phyloP scores from a whole-genome alignment of 2,329 filamentous ascomycete species.

The Trichoderma koningiopsis region DNA sequence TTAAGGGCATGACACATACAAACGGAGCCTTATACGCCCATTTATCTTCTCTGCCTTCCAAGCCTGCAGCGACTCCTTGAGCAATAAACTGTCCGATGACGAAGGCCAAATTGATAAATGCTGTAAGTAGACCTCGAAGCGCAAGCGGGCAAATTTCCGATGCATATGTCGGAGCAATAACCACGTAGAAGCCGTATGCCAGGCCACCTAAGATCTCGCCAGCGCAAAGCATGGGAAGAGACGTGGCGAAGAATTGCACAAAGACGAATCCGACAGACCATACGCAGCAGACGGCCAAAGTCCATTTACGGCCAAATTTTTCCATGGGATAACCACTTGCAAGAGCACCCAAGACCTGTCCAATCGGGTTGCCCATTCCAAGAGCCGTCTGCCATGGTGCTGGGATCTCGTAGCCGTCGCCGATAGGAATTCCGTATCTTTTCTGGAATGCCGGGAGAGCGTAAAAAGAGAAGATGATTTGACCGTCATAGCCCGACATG shows the following conservation, averaged over 20 bases:
- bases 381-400: slow-evolving; percentile 54
- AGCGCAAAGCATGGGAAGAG: slow-evolving; percentile 57
- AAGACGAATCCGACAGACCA: slow-evolving; percentile 58
- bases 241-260: slow-evolving; percentile 64
- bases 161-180: slow-evolving; percentile 61
- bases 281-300: slow-evolving; percentile 47
- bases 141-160: slow-evolving; percentile 62
- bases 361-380: slow-evolving; percentile 47
- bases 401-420: slow-evolving; percentile 48
- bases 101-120: slow-evolving; percentile 64
- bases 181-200: slow-evolving; percentile 62
- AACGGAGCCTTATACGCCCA: slow-evolving; percentile 48
- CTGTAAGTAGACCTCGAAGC: slow-evolving; percentile 59
- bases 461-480: slow-evolving; percentile 44
- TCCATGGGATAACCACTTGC: slow-evolving; percentile 38
- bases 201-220: slow-evolving; percentile 64
- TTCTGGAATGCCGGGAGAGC: slow-evolving; percentile 38
- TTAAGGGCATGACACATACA: slow-evolving; percentile 25
- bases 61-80: slow-evolving; percentile 49
- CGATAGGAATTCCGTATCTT: slow-evolving; percentile 37
- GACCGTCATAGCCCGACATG: slow-evolving; percentile 41
- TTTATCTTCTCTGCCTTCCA: slow-evolving; percentile 43
- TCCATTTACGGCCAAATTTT: slow-evolving; percentile 47
- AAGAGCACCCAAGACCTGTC: slow-evolving; percentile 50
- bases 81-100: slow-evolving; percentile 63